Base-by-base conservation (phyloP, 75 land plant genomes). In the Adiantum capillusveneris region DNA sequence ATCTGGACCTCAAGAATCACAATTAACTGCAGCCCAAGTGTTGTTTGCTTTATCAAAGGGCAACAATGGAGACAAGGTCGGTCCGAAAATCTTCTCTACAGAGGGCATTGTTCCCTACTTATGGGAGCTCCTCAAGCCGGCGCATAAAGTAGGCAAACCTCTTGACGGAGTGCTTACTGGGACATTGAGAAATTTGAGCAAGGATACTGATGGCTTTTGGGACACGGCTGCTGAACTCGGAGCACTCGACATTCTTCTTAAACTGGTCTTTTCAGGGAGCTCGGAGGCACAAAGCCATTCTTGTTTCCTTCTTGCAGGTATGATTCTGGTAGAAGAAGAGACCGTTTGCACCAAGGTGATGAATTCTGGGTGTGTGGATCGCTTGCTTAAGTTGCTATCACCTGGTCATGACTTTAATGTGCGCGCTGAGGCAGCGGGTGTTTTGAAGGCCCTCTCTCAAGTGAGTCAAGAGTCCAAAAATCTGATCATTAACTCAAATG, bases 401-500 rank as follows among this genome's bases (percentile, higher is more conserved):
- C 42, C 71, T 6, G 52, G 50, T n/a, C 60, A 77, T 57, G 79
- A 77, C 9, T 21, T 62, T 1, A 56, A 63, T 39, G 79, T 77
- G 19, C 78, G 79, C 29, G 79, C 77, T 18, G 79, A 77, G 62
- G 78, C 79, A 45, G 79, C 70, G 12, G 66, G 78, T 50, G 79
- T 78, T 18, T 53, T 77, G 25, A 65, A 66, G n/a, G 59, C 79
- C 30, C 71, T 77, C 34, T 50, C 78, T 16, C 29, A 58, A 29
- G 46, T 59, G 36, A 45, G 31, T 30, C 24, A 57, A 14, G 78
- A 75, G 16, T 79, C 79, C 21, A 67, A 65, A 28, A 22, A 58
- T 25, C 36, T 57, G n/a, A 63, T 77, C 18, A 60, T 43, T 25
- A 59, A 62, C 19, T 79, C 79, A 48, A 79, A 79, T 14, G 79